Conservation (phyloP, 78 protist genomes). For the Dictyostelium purpureum region DNA sequence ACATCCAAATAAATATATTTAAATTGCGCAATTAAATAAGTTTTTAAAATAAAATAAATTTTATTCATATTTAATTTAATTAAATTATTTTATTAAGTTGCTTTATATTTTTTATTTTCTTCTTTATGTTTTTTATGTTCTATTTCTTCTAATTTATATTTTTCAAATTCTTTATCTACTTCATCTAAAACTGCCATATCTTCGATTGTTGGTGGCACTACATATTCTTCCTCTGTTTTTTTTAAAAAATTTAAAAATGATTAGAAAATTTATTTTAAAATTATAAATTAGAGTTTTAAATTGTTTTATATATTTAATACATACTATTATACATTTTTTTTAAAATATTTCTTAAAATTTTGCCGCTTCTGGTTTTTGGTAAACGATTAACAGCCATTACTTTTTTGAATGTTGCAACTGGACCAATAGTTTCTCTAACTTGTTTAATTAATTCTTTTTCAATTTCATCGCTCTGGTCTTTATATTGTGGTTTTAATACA, state of each 20-base stretch:
- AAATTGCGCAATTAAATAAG: no score
- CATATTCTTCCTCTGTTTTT: slow-evolving; percentile 18
- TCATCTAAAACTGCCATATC: slow-evolving; percentile 52
- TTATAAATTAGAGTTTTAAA: no score
- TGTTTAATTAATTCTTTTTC: slow-evolving; percentile 34
- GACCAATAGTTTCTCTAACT: slow-evolving; percentile 51
- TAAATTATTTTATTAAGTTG: no score
- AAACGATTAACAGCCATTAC: slow-evolving; percentile 74
- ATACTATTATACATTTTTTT: slow-evolving; percentile 80
- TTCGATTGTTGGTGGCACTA: slow-evolving; percentile 74
- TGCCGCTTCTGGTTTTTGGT: slow-evolving; percentile 91
- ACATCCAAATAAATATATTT: no score
- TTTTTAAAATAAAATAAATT: no score
- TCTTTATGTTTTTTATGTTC: no score
- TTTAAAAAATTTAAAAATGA: no score
- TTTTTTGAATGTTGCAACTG: slow-evolving; percentile 73
- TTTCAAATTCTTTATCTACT: slow-evolving; percentile 10
- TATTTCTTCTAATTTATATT: no score
- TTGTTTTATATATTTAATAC: no score
- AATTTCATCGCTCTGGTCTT: neutral
- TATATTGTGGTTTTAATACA: slow-evolving; percentile 75
- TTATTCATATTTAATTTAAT: no score
- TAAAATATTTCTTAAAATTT: slow-evolving; percentile 78
- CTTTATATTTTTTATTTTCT: no score
- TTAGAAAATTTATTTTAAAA: no score